Base-by-base conservation (phyloP, 1,284 basidiomycete genomes). In the Phenoliferia sp. region DNA sequence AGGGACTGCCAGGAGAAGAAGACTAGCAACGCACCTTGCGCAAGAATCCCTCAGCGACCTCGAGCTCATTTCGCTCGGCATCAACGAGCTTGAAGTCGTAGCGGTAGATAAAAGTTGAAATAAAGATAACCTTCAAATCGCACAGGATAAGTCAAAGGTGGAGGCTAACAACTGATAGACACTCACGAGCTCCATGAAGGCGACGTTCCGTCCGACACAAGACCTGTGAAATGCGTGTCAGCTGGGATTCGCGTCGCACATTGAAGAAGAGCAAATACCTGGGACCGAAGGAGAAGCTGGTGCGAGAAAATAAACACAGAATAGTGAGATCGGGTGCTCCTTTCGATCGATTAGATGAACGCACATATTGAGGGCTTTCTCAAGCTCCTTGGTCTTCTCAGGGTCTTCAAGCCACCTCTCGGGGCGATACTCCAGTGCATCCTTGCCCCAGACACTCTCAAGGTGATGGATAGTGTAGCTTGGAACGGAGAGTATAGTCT, bases 381-480 rank as follows among this genome's bases (percentile, higher is more conserved):
- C 85, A 32, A 90, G 84, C 22, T 79, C 79, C 29, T 81, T 82
- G 69, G 82, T 78, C 72, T 87, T 86, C 52, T 82, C 72, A 12
- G 39, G 39, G 39, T 44, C 88, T 74, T 90, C 89, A 68, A 91
- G 85, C 89, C 90, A 93, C 29, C 91, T 82, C 75, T 92, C 90
- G 0, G 89, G 90, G 44, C 75, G 69, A 69, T 66, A 73, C 39
- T 61, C 69, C 12, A 64, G 64, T 22, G 83, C 82, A 75, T 94
- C 91, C 4, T 84, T 83, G 19, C 92, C 91, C 89, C 90, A 94
- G 5, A 88, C 82, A 1, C 74, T 76, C 62, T 78, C 75, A 76
- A 90, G 85, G 59, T 89, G 86, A 77, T 94, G 90, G 60, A 92
- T 86, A 16, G 89, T 87, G 78, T 87, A 92, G 44, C 85, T 87